These are phyloP conservation scores for Abelmoschus esculentus DNA, from an alignment of 345 rosid species.

Conservation along the genomic window DNA sequence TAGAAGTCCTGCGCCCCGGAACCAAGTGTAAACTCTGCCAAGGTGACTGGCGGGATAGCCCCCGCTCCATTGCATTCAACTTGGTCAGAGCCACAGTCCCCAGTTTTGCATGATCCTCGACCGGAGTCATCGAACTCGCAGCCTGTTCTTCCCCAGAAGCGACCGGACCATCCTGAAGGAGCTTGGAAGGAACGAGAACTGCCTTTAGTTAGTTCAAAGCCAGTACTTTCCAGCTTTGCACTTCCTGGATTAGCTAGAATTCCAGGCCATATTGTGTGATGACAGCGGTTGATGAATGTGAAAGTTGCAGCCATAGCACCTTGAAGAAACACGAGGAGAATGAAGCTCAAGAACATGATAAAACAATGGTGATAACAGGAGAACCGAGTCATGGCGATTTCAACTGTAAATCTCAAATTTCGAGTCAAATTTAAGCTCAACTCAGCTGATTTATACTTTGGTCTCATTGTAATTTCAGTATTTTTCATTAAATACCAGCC, in stretches of 20 bases:
- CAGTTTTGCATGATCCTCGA: conserved; percentile 49
- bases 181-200: conserved; percentile 38
- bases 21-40: conserved; percentile 70
- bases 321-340: conserved; percentile 21
- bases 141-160: conserved; percentile 70
- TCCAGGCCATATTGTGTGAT: conserved; percentile 65
- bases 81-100: conserved; percentile 60
- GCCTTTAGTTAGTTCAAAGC: conserved; percentile 47
- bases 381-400: conserved; percentile 14
- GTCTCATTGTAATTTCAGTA: not conserved
- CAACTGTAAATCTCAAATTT: no score
- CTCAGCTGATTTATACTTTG: no score
- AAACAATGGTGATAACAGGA: not conserved
- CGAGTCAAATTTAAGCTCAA: no score
- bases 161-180: conserved; percentile 70
- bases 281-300: conserved; percentile 53
- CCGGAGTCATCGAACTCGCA: conserved; percentile 49
- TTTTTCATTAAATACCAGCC: not conserved
- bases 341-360: not conserved
- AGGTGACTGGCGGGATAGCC: conserved; percentile 60
- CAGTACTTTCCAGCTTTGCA: conserved; percentile 41
- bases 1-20: conserved; percentile 56
- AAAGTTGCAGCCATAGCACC: conserved; percentile 42
- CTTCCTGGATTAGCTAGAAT: conserved; percentile 47
- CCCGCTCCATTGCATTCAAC: conserved; percentile 61